Conservation (phyloP, 1,284 basidiomycete genomes). For the Trametes hirsuta region DNA sequence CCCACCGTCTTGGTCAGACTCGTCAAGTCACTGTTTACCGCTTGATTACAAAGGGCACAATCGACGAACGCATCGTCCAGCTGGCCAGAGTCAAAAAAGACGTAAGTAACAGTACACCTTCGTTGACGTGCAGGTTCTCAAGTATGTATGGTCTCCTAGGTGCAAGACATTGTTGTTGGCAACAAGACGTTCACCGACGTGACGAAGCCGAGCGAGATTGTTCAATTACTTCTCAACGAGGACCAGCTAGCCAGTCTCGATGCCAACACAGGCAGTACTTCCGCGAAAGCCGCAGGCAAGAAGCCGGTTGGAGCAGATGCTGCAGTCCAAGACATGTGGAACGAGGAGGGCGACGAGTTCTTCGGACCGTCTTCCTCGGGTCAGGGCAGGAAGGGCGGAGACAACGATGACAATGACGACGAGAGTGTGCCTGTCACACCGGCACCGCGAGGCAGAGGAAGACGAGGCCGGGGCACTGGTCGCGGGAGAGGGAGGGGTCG, state of each 20-base stretch:
- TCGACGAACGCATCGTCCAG: constrained; percentile 98
- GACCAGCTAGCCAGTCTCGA: constrained; percentile 80
- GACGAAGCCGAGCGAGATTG: constrained; percentile 96
- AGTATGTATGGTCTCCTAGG: constrained; percentile 47
- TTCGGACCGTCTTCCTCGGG: constrained; percentile 55
- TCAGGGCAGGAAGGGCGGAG: constrained; percentile 20
- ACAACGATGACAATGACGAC: constrained; percentile 38
- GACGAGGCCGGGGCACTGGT: constrained; percentile 49
- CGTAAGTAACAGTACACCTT: constrained; percentile 49
- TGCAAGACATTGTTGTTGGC: constrained; percentile 99
- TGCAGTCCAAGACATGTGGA: constrained; percentile 72
- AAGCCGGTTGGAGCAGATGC: constrained; percentile 41
- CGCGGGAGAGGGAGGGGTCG: constrained; percentile 45
- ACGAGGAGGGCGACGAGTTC: constrained; percentile 83
- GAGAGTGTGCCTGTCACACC: constrained; percentile 38
- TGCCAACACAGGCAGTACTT: constrained; percentile 38
- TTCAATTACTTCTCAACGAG: constrained; percentile 93
- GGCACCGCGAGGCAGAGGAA: constrained; percentile 43
- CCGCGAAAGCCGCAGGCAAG: constrained; percentile 45
- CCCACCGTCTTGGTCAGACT: constrained; percentile 97
- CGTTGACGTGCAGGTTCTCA: background rate
- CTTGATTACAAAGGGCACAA: constrained; percentile 94
- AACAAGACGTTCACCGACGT: constrained; percentile 93
- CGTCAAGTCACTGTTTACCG: constrained; percentile 99
- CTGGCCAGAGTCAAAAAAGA: constrained; percentile 95